Conservation (phyloP, 345 rosid genomes). For the Euphorbia peplus region DNA sequence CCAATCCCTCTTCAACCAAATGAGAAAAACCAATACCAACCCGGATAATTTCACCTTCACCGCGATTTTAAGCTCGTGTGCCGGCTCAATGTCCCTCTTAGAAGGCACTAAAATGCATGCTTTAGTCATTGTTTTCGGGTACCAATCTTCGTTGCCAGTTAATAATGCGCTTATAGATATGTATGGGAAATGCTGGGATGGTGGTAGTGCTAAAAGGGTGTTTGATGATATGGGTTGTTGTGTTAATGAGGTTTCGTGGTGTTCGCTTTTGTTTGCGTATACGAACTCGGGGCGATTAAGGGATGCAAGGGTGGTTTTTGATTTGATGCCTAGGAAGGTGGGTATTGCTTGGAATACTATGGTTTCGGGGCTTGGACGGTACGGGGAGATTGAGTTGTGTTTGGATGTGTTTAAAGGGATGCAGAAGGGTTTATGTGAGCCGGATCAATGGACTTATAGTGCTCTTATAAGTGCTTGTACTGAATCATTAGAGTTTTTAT, state of each 20-base stretch:
- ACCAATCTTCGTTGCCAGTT: slow-evolving; percentile 42
- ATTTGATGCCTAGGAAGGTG: slow-evolving; percentile 48
- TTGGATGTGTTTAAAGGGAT: slow-evolving; percentile 46
- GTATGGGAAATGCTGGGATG: slow-evolving; percentile 70
- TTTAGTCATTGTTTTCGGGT: slow-evolving; percentile 42
- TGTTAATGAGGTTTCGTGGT: slow-evolving; percentile 76
- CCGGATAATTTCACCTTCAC: slow-evolving; percentile 70
- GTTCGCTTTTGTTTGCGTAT: slow-evolving; percentile 71
- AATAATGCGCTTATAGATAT: slow-evolving; percentile 64
- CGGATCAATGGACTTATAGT: slow-evolving; percentile 81
- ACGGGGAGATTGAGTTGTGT: slow-evolving; percentile 52
- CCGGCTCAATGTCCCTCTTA: slow-evolving; percentile 34
- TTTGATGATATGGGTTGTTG: slow-evolving; percentile 41
- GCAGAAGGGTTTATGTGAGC: slow-evolving; percentile 35
- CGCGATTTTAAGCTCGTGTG: slow-evolving; percentile 54
- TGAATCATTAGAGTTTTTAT: slow-evolving; percentile 36
- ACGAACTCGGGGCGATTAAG: slow-evolving; percentile 40
- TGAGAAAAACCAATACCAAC: slow-evolving; percentile 36
- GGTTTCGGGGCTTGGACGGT: slow-evolving; percentile 54
- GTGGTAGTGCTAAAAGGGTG: slow-evolving; percentile 46
- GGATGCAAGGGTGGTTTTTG: slow-evolving; percentile 41
- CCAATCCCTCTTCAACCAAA: slow-evolving; percentile 39
- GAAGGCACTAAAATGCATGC: slow-evolving; percentile 51
- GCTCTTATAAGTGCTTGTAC: slow-evolving; percentile 56
- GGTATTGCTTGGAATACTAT: slow-evolving; percentile 72